Evolutionary conservation across 768 basidiomycete genomes (phyloP), one percentile per base, ranked within the genome.

Genomic region (Russula virescens): DNA sequence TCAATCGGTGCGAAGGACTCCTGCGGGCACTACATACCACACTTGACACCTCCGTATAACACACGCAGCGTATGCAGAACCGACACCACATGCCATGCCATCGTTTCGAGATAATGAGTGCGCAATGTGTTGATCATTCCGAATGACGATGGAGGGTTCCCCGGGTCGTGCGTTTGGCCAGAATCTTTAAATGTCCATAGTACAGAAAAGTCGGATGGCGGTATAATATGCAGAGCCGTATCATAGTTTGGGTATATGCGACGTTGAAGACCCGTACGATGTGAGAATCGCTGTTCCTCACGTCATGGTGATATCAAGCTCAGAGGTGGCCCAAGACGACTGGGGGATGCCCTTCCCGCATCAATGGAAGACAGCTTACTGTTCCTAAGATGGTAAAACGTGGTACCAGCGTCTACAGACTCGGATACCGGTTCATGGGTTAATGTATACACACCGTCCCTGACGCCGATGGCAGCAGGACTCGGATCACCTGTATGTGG

Each of bases 71-170:
- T 94, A 74, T 93, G 89, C 65, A 96, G 76, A 76, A 89, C 94
- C 51, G 91, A 86, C 61, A 91, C 88, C 40, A 98, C 79, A 69
- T 94, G 86, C 86, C 94, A 96, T 5, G 96, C 96, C 81, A 95
- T 87, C 1, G 89, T 89, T 74, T 98, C 97, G 48, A 94, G 81
- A 73, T 95, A 97, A 9, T 87, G 72, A 0, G 87, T 78, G 21
- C 76, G 72, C 21, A 84, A 66, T 1, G 77, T 66, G 65, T 43
- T 75, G 76, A 63, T 83, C 79, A 69, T 96, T 97, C 7, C 71
- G 78, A 55, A 98, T 72, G 25, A 79, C 76, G 14, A 95, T 73
- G 48, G 80, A 80, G 21, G 98, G 84, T 18, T 81, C 78, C 3
- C 93, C 94, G n/a, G n/a, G n/a, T n/a, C n/a, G 49, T 80, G 81